These are phyloP conservation scores for Dryadomyces quercus-mongolicae DNA, from an alignment of 2,329 filamentous ascomycete genomes.

Conservation along the genomic window DNA sequence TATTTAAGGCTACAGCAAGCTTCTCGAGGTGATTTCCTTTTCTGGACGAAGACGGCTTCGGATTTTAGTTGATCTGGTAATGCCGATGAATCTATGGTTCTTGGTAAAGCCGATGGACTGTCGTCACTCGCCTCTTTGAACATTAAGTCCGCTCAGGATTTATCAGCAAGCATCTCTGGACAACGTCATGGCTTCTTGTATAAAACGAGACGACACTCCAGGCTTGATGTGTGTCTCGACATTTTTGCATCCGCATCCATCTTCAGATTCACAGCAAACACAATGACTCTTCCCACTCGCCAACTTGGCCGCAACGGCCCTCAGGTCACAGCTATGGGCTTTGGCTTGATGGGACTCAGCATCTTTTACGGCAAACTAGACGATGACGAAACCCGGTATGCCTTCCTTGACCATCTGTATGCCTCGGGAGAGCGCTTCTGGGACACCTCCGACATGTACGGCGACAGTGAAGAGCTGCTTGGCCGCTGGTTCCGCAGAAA, in stretches of 20 bases:
- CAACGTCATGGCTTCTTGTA: too few relatives aligned
- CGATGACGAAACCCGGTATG: constrained; percentile 25
- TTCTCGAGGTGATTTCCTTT: too few relatives aligned
- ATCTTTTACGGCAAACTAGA: constrained; percentile 11
- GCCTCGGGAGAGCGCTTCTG: constrained; percentile 20
- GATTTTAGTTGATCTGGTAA: too few relatives aligned
- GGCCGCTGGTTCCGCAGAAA: constrained; percentile 30
- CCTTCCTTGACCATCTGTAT: neutral
- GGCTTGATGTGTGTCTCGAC: too few relatives aligned
- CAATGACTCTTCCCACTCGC: constrained; percentile 20
- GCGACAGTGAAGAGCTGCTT: constrained; percentile 28
- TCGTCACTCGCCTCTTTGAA: too few relatives aligned
- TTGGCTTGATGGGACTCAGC: constrained; percentile 31
- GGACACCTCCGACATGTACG: constrained; percentile 32
- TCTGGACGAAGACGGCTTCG: too few relatives aligned
- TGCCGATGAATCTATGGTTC: too few relatives aligned
- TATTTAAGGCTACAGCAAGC: too few relatives aligned
- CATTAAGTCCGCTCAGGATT: too few relatives aligned
- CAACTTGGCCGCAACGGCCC: constrained; percentile 34
- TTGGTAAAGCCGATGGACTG: too few relatives aligned
- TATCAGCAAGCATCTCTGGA: too few relatives aligned
- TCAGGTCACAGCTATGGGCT: constrained; percentile 29
- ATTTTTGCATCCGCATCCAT: neutral
- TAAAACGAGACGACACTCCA: too few relatives aligned
- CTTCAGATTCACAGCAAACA: neutral